Conservation (phyloP, 345 rosid genomes). For the Syzygium jambos region DNA sequence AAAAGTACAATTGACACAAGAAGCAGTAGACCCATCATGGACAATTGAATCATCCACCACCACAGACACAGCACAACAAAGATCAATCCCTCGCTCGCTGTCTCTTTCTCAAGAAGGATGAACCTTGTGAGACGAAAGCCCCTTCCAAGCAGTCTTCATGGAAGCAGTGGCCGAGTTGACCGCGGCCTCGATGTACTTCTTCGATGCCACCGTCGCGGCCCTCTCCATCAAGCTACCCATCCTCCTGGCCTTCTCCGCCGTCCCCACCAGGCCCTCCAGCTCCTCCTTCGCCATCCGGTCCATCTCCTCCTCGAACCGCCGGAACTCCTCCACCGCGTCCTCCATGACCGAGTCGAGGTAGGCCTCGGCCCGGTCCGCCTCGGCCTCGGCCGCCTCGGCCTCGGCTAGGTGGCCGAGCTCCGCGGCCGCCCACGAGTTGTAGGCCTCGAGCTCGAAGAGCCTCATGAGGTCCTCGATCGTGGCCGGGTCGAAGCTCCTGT, state of each 20-base stretch:
- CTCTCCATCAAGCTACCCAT: constrained; percentile 51
- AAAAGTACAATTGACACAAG: background rate
- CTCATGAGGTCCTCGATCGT: constrained; percentile 67
- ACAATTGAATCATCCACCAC: background rate
- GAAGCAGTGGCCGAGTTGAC: constrained; percentile 71
- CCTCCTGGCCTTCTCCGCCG: constrained; percentile 52
- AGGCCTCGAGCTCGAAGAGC: constrained; percentile 78
- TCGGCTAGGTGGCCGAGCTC: constrained; percentile 42
- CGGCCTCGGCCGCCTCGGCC: constrained; percentile 32
- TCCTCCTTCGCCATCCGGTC: constrained; percentile 40
- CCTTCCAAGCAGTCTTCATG: constrained; percentile 71
- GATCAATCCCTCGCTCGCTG: background rate
- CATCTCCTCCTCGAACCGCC: constrained; percentile 64
- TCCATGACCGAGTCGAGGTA: constrained; percentile 73
- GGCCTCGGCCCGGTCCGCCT: constrained; percentile 41
- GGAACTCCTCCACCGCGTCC: constrained; percentile 65
- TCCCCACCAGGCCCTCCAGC: constrained; percentile 28
- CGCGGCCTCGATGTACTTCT: constrained; percentile 66
- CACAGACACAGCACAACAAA: background rate
- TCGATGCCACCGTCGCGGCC: constrained; percentile 58
- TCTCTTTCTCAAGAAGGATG: constrained; percentile 50
- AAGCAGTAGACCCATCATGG: background rate
- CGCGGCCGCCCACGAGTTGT: constrained; percentile 72
- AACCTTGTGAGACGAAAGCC: constrained; percentile 48
- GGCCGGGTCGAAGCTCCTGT: constrained; percentile 70